Evolutionary conservation across 495 filamentous ascomycete genomes (phyloP).

Genomic region (Trichoderma gamsii): DNA sequence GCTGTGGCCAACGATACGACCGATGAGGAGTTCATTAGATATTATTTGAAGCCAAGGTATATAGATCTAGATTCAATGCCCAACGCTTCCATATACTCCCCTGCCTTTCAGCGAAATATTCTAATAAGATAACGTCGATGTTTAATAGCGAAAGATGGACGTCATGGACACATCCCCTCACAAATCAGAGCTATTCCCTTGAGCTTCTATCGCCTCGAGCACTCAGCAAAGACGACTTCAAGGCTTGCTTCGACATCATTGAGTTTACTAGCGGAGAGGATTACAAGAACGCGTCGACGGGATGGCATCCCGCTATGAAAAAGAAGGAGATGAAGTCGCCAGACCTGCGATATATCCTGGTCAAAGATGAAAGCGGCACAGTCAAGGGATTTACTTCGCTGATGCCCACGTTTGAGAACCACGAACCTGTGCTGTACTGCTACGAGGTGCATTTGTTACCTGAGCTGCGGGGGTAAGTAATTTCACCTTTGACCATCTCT

Average conservation of each 20-base stretch:
- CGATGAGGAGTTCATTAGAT: constrained; percentile 38
- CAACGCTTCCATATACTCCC: background rate
- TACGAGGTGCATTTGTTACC: constrained; percentile 78
- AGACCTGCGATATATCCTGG: constrained; percentile 61
- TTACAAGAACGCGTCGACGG: constrained; percentile 57
- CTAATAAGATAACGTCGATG: background rate
- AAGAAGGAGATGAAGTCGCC: constrained; percentile 66
- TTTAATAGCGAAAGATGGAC: constrained; percentile 32
- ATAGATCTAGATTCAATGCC: constrained; percentile 16
- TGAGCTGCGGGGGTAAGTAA: constrained; percentile 42
- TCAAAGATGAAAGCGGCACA: constrained; percentile 32
- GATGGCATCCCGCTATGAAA: constrained; percentile 70
- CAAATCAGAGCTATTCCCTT: constrained; percentile 34
- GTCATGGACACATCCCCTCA: constrained; percentile 40
- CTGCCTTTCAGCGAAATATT: background rate
- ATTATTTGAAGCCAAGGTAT: constrained; percentile 39
- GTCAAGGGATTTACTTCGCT: constrained; percentile 69
- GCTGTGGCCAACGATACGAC: constrained; percentile 39
- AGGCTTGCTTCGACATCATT: constrained; percentile 64
- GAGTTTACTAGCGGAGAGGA: constrained; percentile 58
- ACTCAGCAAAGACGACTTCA: constrained; percentile 48
- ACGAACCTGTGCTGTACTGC: constrained; percentile 68
- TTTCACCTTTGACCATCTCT: background rate
- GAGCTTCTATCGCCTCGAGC: constrained; percentile 41
- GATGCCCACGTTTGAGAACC: constrained; percentile 77